Percentiles rank a stretch among this genome's conserved stretches.
Evolutionary conservation across 2,329 filamentous ascomycete genomes (phyloP).

Genomic region (Ophioceras dolichostomum): DNA sequence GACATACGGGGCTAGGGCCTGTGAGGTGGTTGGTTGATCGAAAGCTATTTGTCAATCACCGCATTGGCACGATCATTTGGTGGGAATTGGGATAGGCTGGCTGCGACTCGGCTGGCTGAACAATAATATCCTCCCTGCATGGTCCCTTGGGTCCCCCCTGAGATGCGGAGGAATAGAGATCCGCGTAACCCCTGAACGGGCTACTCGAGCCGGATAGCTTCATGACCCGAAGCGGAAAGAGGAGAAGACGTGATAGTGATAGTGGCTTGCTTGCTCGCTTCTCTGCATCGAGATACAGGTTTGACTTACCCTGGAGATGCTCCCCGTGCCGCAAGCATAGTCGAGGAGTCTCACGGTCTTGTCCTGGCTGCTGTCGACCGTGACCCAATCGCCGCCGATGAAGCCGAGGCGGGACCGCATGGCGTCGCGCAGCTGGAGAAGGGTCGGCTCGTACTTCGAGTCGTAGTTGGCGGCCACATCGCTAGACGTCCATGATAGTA

Average conservation of each 20-base stretch:
- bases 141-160: no score
- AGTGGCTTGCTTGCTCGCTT: background rate
- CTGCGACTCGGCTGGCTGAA: no score
- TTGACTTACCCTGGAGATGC: conserved; percentile 46
- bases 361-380: conserved; percentile 19
- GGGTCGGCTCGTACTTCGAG: conserved; percentile 37
- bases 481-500: no score
- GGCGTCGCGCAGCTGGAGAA: conserved; percentile 39
- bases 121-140: no score
- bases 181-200: no score
- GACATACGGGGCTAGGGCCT: conserved; percentile 50
- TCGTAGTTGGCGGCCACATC: conserved; percentile 44
- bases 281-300: background rate
- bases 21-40: conserved; percentile 1
- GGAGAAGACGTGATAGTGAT: no score
- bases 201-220: no score
- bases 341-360: conserved; percentile 47
- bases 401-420: conserved; percentile 43
- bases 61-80: no score
- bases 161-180: no score
- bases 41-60: no score
- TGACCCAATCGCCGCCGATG: conserved; percentile 46
- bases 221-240: no score
- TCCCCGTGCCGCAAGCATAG: conserved; percentile 64
- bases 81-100: no score